Base-by-base conservation (phyloP, 2,329 filamentous ascomycete species). In the Aspergillus clavatus region DNA sequence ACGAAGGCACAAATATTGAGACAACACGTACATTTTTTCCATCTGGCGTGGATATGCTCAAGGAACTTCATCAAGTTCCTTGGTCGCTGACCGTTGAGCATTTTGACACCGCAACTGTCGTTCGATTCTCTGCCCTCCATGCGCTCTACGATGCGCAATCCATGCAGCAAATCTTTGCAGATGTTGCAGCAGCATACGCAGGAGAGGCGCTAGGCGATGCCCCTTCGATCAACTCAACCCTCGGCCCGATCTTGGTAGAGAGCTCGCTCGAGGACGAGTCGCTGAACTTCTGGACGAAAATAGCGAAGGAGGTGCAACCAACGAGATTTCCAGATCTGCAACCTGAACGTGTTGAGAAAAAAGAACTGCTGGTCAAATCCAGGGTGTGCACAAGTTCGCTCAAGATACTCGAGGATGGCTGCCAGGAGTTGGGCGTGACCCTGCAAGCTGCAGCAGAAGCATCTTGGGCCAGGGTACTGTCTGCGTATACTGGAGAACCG, bases 91-190 rank as follows among this genome's bases (percentile, higher is more conserved):
- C 70, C 0, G 38, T 89, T 1, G 59, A 75, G 0, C 53, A 71
- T 2, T 36, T 47, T 2, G 46, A 55, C 8, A 47, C 45, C 3
- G 47, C 43, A 5, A 60, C 49, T 3, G 46, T 59, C 4, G 60
- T 81, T 31, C 67, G 76, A 36, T 58, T 83, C 16, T 78, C 74
- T 7, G 74, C 89, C 2, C 85, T 94, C 51, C 90, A 96, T 67
- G 86, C 87, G 0, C 71, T 96, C 0, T 96, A 94, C 54, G 90
- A 96, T 69, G 90, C 89, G 0, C 75, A 81, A 31, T 89, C 88
- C 7, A 69, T 96, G 8, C 72, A 79, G 3, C 59, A 73, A 0
- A 75, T 96, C 1, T 66, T 95, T 2, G 59, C 71, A 0, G 79
- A 85, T 53, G 71, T 95, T 10, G 57, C 66, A 2, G 57, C 54